Conservation (phyloP, 1,284 basidiomycete genomes). For the Puccinia sorghi region DNA sequence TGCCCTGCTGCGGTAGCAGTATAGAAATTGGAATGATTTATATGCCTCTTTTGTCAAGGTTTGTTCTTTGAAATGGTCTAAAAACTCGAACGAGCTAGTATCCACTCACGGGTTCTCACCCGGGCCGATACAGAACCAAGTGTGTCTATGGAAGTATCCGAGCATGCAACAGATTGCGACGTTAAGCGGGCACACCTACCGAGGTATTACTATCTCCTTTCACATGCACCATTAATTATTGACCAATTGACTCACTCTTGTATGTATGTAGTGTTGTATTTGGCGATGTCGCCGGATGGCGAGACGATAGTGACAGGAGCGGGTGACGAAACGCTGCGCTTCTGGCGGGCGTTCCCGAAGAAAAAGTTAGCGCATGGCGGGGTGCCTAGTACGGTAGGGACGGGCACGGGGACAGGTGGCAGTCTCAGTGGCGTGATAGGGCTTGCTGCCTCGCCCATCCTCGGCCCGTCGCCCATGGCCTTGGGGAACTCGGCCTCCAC, state of each 20-base stretch:
- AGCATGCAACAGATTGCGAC: slow-evolving; percentile 89
- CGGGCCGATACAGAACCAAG: slow-evolving; percentile 92
- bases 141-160: slow-evolving; percentile 97
- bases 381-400: background rate
- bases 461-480: background rate
- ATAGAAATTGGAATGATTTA: background rate
- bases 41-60: slow-evolving; percentile 62
- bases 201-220: too few relatives aligned
- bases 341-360: slow-evolving; percentile 66
- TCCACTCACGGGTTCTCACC: slow-evolving; percentile 97
- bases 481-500: background rate
- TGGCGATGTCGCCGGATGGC: slow-evolving; percentile 84
- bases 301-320: slow-evolving; percentile 98
- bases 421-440: background rate
- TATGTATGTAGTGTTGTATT: slow-evolving; percentile 56
- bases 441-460: background rate
- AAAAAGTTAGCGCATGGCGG: background rate
- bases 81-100: slow-evolving; percentile 89
- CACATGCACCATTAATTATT: too few relatives aligned
- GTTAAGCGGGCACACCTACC: slow-evolving; percentile 88
- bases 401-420: background rate
- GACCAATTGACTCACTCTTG: too few relatives aligned
- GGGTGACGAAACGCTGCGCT: slow-evolving; percentile 90
- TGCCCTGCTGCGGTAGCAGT: background rate
- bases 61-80: slow-evolving; percentile 94